Evolutionary conservation across 1,139 yeast genomes (phyloP).

Genomic region (Chernovozyma sophiae-reginae): DNA sequence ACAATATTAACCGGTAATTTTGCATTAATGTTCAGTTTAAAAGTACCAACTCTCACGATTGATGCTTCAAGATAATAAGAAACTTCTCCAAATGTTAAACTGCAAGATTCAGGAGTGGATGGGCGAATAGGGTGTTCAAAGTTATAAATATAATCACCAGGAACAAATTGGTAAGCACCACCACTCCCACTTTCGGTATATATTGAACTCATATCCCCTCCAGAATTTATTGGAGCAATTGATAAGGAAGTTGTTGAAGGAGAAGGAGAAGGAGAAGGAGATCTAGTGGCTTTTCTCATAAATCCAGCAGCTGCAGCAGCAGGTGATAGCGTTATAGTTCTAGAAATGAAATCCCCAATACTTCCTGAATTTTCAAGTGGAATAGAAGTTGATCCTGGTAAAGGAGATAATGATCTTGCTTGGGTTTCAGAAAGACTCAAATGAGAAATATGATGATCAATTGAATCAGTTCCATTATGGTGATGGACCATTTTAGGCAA

Average conservation of each 20-base stretch:
- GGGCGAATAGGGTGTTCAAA: constrained; percentile 87
- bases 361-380: constrained; percentile 3
- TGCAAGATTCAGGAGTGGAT: constrained; percentile 74
- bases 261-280: constrained; percentile 28
- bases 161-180: constrained; percentile 36
- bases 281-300: constrained; percentile 34
- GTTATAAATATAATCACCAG: constrained; percentile 89
- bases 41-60: constrained; percentile 76
- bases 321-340: constrained; percentile 10
- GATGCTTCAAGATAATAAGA: constrained; percentile 63
- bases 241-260: no score
- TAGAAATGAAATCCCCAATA: constrained; percentile 20
- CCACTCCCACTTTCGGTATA: constrained; percentile 12
- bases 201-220: constrained; percentile 17
- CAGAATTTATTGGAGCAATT: background rate
- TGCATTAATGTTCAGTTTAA: constrained; percentile 71
- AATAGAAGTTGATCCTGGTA: constrained; percentile 3
- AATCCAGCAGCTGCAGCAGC: constrained; percentile 11
- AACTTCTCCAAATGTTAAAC: constrained; percentile 79
- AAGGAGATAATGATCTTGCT: constrained; percentile 20
- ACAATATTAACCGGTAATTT: constrained; percentile 61
- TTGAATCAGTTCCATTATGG: no score
- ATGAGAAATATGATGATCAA: constrained; percentile 28
- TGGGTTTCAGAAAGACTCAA: constrained; percentile 27
- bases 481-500: constrained; percentile 17